Evolutionary conservation across 306 rosid species (phyloP).

Genomic region (Vicia sativa): DNA sequence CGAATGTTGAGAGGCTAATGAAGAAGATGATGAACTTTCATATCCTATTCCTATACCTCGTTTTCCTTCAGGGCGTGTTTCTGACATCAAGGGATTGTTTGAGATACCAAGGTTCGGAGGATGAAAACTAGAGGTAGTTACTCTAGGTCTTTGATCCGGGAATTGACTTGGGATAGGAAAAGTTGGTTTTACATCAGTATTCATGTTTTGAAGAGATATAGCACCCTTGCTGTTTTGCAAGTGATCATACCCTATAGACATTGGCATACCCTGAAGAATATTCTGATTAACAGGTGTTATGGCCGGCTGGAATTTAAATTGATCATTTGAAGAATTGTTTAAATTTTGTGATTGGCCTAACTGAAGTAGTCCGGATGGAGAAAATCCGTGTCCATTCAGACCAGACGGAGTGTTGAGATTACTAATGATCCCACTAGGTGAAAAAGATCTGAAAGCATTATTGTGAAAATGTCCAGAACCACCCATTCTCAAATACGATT

Average conservation of each 20-base stretch:
- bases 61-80: conserved; percentile 49
- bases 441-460: conserved; percentile 62
- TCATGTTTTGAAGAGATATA: conserved; percentile 45
- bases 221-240: conserved; percentile 46
- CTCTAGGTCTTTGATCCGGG: conserved; percentile 54
- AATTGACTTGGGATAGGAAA: conserved; percentile 56
- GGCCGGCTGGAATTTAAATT: conserved; percentile 50
- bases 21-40: conserved; percentile 55
- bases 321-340: conserved; percentile 51
- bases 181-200: conserved; percentile 49
- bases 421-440: conserved; percentile 66
- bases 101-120: conserved; percentile 45
- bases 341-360: conserved; percentile 59
- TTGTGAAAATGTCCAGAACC: conserved; percentile 67
- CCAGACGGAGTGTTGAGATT: conserved; percentile 76
- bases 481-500: conserved; percentile 72
- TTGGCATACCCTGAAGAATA: conserved; percentile 60
- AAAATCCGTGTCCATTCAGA: conserved; percentile 60
- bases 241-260: conserved; percentile 58
- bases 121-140: conserved; percentile 39
- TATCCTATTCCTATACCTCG: conserved; percentile 47
- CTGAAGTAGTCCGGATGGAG: conserved; percentile 67
- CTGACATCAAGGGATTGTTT: conserved; percentile 50
- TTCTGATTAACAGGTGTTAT: conserved; percentile 56
- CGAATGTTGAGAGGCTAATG: conserved; percentile 54